phyloP scores from a whole-genome alignment of 2,329 filamentous ascomycete genomes.

The Clonostachys solani region DNA sequence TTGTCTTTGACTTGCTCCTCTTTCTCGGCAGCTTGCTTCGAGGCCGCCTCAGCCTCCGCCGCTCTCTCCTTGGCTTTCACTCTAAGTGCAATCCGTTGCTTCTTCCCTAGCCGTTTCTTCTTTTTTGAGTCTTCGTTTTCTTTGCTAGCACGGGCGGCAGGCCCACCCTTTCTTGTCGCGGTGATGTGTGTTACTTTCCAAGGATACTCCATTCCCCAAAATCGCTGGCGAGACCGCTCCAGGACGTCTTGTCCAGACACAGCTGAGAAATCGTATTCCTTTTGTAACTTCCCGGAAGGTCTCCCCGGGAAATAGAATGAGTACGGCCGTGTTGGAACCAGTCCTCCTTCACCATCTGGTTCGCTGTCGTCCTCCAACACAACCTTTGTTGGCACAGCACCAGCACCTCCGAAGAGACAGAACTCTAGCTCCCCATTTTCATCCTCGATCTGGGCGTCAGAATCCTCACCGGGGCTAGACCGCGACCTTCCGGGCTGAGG shows the following conservation, averaged over 20 bases:
- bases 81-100: conserved; percentile 47
- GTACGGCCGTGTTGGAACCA: conserved; percentile 31
- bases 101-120: conserved; percentile 51
- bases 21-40: conserved; percentile 29
- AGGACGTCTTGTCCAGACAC: conserved; percentile 49
- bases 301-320: conserved; percentile 43
- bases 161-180: conserved; percentile 19
- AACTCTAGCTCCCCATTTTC: conserved; percentile 47
- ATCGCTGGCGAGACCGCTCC: conserved; percentile 31
- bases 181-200: conserved; percentile 50
- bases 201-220: conserved; percentile 56
- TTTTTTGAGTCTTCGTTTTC: conserved; percentile 12
- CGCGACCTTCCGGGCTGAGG: background rate
- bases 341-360: conserved; percentile 26
- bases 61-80: conserved; percentile 34
- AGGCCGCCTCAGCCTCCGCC: conserved; percentile 30
- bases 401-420: conserved; percentile 48
- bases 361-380: conserved; percentile 39
- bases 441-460: conserved; percentile 13
- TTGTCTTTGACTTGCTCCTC: conserved; percentile 55
- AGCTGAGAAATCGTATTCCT: conserved; percentile 38
- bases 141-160: conserved; percentile 8
- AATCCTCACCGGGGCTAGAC: background rate
- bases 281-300: conserved; percentile 26
- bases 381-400: conserved; percentile 34